Percentiles rank a stretch among this genome's conserved stretches.
These are phyloP conservation scores for Mycothermus thermophilus DNA, from an alignment of 495 filamentous ascomycete species.

Conservation along the genomic window DNA sequence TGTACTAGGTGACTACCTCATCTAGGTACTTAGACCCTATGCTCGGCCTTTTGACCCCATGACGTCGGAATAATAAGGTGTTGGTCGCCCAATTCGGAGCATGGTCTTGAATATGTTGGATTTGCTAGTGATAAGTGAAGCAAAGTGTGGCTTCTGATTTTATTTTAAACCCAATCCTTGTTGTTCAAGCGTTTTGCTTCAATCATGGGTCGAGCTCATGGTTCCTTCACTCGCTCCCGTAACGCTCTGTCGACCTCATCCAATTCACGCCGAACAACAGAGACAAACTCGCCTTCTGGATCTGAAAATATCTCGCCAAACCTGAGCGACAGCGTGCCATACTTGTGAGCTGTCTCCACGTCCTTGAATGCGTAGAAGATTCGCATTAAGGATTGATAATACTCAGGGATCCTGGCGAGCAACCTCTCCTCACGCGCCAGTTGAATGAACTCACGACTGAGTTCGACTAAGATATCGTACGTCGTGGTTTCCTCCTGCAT, in stretches of 20 bases:
- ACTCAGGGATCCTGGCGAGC: slow-evolving; percentile 18
- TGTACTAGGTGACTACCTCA: no score
- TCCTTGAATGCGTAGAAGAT: slow-evolving; percentile 20
- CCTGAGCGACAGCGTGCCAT: slow-evolving; percentile 14
- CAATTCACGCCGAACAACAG: slow-evolving; percentile 10
- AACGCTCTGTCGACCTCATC: slow-evolving; percentile 1
- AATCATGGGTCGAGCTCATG: no score
- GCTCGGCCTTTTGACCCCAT: no score
- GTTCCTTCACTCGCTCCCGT: background rate
- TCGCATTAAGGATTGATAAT: slow-evolving; percentile 18
- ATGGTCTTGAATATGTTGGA: no score
- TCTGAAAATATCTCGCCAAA: slow-evolving; percentile 19
- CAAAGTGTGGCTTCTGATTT: no score
- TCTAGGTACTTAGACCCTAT: no score
- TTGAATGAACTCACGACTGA: slow-evolving; percentile 16
- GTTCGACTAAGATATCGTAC: slow-evolving; percentile 9
- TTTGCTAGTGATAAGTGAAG: no score
- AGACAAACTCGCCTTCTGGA: slow-evolving; percentile 11
- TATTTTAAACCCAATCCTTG: no score
- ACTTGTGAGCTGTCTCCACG: slow-evolving; percentile 11
- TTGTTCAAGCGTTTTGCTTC: no score
- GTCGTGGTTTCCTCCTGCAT: slow-evolving; percentile 10
- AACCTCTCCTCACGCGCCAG: slow-evolving; percentile 18
- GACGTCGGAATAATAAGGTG: no score
- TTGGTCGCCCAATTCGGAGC: no score